phyloP scores from a whole-genome alignment of 2,329 filamentous ascomycete species.

The Alternaria dauci region DNA sequence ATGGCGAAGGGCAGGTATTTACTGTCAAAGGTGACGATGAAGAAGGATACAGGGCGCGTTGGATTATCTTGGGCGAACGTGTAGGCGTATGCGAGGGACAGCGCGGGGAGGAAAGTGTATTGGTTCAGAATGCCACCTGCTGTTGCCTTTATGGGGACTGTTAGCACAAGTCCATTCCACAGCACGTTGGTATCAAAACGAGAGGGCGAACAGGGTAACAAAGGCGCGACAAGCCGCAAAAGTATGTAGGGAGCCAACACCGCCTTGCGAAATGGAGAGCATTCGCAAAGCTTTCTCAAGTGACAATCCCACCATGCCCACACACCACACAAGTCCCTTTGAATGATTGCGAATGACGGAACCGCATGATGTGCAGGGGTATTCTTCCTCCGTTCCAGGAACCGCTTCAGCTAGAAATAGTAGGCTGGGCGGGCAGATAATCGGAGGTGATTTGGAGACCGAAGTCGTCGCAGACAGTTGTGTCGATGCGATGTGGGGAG shows the following conservation, averaged over 20 bases:
- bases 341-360: slow-evolving; percentile 62
- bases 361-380: slow-evolving; percentile 59
- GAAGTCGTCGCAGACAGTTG: slow-evolving; percentile 25
- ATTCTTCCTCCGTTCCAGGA: slow-evolving; percentile 64
- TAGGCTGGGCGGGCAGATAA: slow-evolving; percentile 63
- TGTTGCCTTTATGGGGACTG: slow-evolving; percentile 56
- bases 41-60: slow-evolving; percentile 77
- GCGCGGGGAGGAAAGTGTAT: slow-evolving; percentile 62
- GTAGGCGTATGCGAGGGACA: slow-evolving; percentile 83
- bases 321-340: slow-evolving; percentile 57
- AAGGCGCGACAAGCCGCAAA: slow-evolving; percentile 2
- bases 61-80: slow-evolving; percentile 87
- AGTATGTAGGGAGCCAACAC: slow-evolving; percentile 72
- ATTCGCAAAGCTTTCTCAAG: slow-evolving; percentile 63
- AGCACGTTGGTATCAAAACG: neutral
- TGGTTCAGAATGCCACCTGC: slow-evolving; percentile 63
- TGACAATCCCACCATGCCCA: slow-evolving; percentile 62
- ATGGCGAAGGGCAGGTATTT: slow-evolving; percentile 83
- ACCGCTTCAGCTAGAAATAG: slow-evolving; percentile 60
- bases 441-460: slow-evolving; percentile 62
- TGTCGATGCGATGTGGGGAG: slow-evolving; percentile 25
- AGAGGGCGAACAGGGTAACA: slow-evolving; percentile 6
- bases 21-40: slow-evolving; percentile 83
- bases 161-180: slow-evolving; percentile 37
- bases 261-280: slow-evolving; percentile 63